Conservation (phyloP, 2,329 filamentous ascomycete species). For the Chaetomiaceae sp. region DNA sequence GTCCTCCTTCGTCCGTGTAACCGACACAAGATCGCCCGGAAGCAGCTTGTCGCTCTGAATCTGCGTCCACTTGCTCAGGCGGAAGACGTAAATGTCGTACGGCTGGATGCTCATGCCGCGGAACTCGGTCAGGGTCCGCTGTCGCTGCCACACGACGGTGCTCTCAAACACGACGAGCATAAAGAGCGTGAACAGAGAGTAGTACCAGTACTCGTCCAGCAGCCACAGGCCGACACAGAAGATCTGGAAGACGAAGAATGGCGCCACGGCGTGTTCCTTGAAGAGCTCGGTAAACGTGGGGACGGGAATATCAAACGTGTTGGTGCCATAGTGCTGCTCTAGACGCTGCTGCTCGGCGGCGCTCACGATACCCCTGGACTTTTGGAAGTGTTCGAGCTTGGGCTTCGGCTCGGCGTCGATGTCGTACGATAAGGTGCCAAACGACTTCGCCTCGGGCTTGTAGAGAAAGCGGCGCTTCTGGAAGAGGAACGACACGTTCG, state of each 20-base stretch:
- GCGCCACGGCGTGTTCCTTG: conserved; percentile 95
- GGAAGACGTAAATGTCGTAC: conserved; percentile 87
- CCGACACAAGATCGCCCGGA: conserved; percentile 88
- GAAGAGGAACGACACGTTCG: conserved; percentile 83
- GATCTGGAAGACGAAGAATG: conserved; percentile 98
- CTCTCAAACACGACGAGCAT: conserved; percentile 98
- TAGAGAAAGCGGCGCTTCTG: conserved; percentile 97
- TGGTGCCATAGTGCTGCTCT: conserved; percentile 89
- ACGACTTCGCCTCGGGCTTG: conserved; percentile 62
- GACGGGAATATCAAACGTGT: conserved; percentile 96
- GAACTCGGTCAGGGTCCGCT: conserved; percentile 92
- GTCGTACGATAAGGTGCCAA: conserved; percentile 73
- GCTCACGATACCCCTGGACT: conserved; percentile 66
- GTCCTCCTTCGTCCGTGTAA: conserved; percentile 91
- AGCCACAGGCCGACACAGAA: conserved; percentile 99
- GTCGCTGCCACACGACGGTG: conserved; percentile 97
- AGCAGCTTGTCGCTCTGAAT: conserved; percentile 85
- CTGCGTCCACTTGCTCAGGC: conserved; percentile 81
- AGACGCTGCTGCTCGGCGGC: conserved; percentile 71
- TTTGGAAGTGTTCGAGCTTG: conserved; percentile 68
- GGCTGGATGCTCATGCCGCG: conserved; percentile 99
- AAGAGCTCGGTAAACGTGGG: conserved; percentile 94
- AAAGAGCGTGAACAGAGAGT: conserved; percentile 96
- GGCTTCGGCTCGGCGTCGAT: conserved; percentile 85
- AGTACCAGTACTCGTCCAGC: conserved; percentile 99